Percentiles rank a stretch among this genome's conserved stretches.
phyloP scores from a whole-genome alignment of 2,329 filamentous ascomycete genomes.

The Keithomyces neogunnii region DNA sequence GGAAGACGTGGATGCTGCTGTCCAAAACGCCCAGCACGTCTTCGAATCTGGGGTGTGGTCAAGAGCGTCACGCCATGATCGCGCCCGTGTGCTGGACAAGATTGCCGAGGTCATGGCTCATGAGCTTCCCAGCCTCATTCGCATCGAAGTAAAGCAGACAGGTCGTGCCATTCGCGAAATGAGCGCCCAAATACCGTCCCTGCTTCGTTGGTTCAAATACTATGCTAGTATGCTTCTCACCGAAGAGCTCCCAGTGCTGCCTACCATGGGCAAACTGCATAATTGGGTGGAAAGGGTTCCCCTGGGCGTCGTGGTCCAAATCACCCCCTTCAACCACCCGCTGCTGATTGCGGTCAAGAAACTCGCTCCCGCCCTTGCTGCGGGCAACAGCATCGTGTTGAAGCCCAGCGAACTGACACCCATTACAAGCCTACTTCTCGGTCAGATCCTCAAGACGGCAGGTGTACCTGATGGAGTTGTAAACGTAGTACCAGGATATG shows the following conservation, averaged over 20 bases:
- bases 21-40: constrained; percentile 48
- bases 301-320: constrained; percentile 48
- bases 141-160: constrained; percentile 58
- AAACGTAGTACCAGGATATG: constrained; percentile 51
- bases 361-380: constrained; percentile 50
- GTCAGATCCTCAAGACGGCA: constrained; percentile 52
- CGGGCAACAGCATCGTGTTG: constrained; percentile 50
- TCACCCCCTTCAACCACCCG: constrained; percentile 52
- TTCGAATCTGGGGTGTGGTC: constrained; percentile 63
- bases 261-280: constrained; percentile 52
- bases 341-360: constrained; percentile 52
- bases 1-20: constrained; percentile 18
- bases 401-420: constrained; percentile 58
- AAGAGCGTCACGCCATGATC: constrained; percentile 42
- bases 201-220: constrained; percentile 64
- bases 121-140: constrained; percentile 47
- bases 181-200: constrained; percentile 56
- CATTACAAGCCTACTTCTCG: constrained; percentile 50
- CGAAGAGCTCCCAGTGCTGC: constrained; percentile 57
- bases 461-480: constrained; percentile 65
- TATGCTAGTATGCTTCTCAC: constrained; percentile 60
- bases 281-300: constrained; percentile 47
- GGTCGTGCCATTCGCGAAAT: constrained; percentile 63
- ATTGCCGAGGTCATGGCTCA: constrained; percentile 45
- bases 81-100: constrained; percentile 54